A percentile compares a stretch with the other conserved stretches of the same genome.
Conservation (phyloP, 768 basidiomycete species). For the Candolleomyces aberdarensis region DNA sequence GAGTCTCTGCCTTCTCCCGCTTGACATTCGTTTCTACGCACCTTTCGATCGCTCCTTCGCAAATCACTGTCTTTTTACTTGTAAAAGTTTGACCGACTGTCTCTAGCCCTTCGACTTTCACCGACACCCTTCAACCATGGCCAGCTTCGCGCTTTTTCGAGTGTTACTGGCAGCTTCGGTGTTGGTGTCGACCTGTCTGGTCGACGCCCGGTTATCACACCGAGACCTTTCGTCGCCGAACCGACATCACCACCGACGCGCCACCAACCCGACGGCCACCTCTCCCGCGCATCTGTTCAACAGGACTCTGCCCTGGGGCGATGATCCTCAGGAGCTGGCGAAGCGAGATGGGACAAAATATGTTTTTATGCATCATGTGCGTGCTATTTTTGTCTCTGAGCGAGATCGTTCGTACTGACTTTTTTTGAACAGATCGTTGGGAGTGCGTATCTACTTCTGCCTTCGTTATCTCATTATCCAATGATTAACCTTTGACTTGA, state of each 20-base stretch:
- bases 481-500: background rate
- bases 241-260: background rate
- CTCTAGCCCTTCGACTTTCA: background rate
- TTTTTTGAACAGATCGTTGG: conserved; percentile 37
- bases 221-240: background rate
- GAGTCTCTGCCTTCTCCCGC: background rate
- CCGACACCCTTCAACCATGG: background rate
- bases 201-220: background rate
- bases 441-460: conserved; percentile 29
- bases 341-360: conserved; percentile 45
- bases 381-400: conserved; percentile 12
- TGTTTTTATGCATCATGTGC: conserved; percentile 51
- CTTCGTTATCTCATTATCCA: background rate
- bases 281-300: background rate
- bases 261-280: background rate
- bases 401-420: background rate
- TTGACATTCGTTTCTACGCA: background rate
- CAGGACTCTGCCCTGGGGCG: background rate
- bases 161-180: background rate
- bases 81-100: background rate
- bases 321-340: conserved; percentile 22
- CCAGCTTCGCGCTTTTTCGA: background rate
- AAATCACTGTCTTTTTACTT: background rate
- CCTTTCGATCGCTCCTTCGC: background rate
- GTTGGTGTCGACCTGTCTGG: background rate